Evolutionary conservation across 2,329 filamentous ascomycete genomes (phyloP).

Genomic region (Cytospora mali): DNA sequence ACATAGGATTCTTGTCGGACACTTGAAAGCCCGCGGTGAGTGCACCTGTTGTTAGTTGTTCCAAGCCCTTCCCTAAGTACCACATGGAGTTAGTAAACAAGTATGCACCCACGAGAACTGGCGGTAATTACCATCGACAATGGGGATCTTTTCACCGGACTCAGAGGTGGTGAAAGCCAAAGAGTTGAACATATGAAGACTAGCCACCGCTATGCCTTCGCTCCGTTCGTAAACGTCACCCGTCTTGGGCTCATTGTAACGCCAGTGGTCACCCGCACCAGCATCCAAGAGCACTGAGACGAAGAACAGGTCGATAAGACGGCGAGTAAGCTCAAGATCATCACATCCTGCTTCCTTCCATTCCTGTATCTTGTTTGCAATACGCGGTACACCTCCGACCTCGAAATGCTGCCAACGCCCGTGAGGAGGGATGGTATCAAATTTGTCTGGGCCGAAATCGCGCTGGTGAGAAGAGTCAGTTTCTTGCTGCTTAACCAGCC

Average conservation of each 20-base stretch:
- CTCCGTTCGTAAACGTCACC: conserved; percentile 44
- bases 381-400: conserved; percentile 54
- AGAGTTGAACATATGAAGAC: conserved; percentile 51
- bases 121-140: conserved; percentile 41
- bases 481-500: too few species aligned
- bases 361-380: conserved; percentile 46
- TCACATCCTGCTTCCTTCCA: conserved; percentile 49
- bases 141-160: conserved; percentile 27
- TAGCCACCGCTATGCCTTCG: conserved; percentile 55
- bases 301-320: conserved; percentile 63
- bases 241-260: conserved; percentile 44
- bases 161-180: conserved; percentile 39
- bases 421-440: conserved; percentile 54
- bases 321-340: conserved; percentile 50
- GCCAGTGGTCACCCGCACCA: conserved; percentile 54
- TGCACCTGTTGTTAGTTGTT: conserved; percentile 36
- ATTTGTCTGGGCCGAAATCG: conserved; percentile 53
- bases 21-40: conserved; percentile 49
- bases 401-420: conserved; percentile 67
- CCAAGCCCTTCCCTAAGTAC: conserved; percentile 39
- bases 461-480: conserved; percentile 39
- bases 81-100: not conserved
- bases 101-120: not conserved
- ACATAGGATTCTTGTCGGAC: conserved; percentile 46
- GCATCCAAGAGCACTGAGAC: conserved; percentile 62